Evolutionary conservation across 352 stramenopile genomes (phyloP), one percentile per base, ranked within the genome.

Genomic region (Pythium sukuiense): DNA sequence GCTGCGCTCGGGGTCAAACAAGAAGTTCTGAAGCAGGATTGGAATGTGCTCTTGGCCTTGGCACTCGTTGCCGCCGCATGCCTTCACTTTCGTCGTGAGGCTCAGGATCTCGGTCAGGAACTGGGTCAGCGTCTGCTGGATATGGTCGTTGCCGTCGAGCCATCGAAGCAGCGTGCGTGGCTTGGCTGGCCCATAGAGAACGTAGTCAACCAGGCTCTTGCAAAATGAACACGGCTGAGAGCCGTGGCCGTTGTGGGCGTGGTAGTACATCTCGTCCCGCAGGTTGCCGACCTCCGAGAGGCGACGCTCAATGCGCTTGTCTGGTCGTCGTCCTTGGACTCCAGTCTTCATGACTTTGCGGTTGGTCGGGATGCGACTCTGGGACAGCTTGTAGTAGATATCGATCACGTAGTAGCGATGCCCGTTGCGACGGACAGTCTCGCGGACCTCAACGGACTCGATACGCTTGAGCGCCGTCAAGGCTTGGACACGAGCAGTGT

Each of bases 261-360:
- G 61, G 48, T 70, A 70, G 55, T 70, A 70, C 26, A 70, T 43
- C 32, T 70, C 63, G 43, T 71, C 32, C 6, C 64, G 64, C 32
- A 71, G 29, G 41, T 71, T 65, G 39, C 46, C 43, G 5, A 71
- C 41, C 50, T 71, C 64, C 1, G 56, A 71, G 52, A 71, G 55
- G 14, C 64, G 64, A 6, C 55, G 64, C 32, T 71, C 53, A 14
- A 71, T 37, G 18, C 50, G 37, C 24, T 45, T 30, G 18, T 65
- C 64, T 1, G 64, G 64, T 14, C 43, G 37, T 4, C 58, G 49
- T 14, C 18, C 24, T 39, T 45, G 26, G 1, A 12, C 4, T 12
- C 1, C 32, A 20, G 18, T 12, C 43, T 20, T 54, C 26, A 41
- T 33, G 2, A 29, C 24, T 0, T 26, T 54, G 2, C 49, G 29